Percentiles rank a stretch among this genome's conserved stretches.
Evolutionary conservation across 192 early-diverging fungal genomes (phyloP).

Genomic region (Backusella morwellensis): DNA sequence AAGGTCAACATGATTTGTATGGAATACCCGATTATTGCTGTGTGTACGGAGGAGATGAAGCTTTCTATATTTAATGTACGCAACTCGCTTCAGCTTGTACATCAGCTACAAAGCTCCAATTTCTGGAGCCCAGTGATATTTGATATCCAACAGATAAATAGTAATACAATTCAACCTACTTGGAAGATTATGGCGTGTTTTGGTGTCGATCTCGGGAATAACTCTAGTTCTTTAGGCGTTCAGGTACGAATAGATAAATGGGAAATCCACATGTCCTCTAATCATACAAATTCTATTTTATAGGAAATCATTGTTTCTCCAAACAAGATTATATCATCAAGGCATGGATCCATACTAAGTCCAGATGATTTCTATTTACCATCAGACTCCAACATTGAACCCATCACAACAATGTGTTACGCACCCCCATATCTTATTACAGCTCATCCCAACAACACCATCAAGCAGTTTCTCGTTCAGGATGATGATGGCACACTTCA

Average conservation of each 20-base stretch:
- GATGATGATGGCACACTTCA: constrained; percentile 5
- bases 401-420: constrained; percentile 36
- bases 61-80: constrained; percentile 24
- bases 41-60: constrained; percentile 34
- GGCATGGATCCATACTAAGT: constrained; percentile 12
- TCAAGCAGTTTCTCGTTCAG: constrained; percentile 42
- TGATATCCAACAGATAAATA: constrained; percentile 8
- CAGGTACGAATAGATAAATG: constrained; percentile 21
- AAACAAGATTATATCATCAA: constrained; percentile 13
- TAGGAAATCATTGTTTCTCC: constrained; percentile 22
- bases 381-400: background rate
- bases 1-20: constrained; percentile 20
- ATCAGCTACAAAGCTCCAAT: constrained; percentile 34
- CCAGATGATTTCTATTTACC: constrained; percentile 8
- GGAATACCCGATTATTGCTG: constrained; percentile 25
- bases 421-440: constrained; percentile 42
- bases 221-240: constrained; percentile 30
- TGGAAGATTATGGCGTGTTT: constrained; percentile 30
- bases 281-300: background rate
- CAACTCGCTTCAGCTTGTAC: constrained; percentile 6
- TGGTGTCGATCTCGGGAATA: constrained; percentile 25
- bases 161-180: background rate
- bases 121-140: constrained; percentile 27
- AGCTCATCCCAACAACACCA: constrained; percentile 46
- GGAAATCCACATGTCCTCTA: background rate